Conservation (phyloP, 1,284 basidiomycete genomes). For the Peniophora sp. region DNA sequence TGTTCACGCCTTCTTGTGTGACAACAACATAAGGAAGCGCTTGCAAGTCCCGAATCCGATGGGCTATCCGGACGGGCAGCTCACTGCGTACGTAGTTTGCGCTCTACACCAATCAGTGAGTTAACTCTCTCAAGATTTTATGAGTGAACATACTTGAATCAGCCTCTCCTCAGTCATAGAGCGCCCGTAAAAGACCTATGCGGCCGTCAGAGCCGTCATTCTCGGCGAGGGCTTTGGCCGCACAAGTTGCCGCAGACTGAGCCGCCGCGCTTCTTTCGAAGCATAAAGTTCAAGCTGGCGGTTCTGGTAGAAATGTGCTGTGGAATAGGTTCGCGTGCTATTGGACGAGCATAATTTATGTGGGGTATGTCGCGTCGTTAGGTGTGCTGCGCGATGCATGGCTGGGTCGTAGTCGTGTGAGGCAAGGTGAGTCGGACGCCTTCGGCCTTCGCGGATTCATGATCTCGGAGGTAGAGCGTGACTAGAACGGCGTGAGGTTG, state of each 20-base stretch:
- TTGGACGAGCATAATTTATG: slow-evolving; percentile 26
- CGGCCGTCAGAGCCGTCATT: slow-evolving; percentile 5
- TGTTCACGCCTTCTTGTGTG: slow-evolving; percentile 77
- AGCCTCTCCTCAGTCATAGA: slow-evolving; percentile 69
- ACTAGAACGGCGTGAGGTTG: neutral
- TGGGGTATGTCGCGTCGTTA: neutral
- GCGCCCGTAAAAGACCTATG: slow-evolving; percentile 62
- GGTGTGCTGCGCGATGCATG: neutral
- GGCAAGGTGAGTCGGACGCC: neutral
- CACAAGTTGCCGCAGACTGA: slow-evolving; percentile 80
- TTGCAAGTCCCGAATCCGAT: slow-evolving; percentile 83
- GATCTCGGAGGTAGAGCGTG: neutral
- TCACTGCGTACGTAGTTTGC: slow-evolving; percentile 89
- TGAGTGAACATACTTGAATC: slow-evolving; percentile 46
- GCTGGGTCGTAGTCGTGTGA: neutral
- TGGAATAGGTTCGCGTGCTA: neutral
- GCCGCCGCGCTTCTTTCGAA: slow-evolving; percentile 60
- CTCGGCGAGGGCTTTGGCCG: slow-evolving; percentile 13
- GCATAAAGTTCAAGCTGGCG: slow-evolving; percentile 79
- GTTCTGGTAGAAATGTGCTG: slow-evolving; percentile 76
- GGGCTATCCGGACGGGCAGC: slow-evolving; percentile 81
- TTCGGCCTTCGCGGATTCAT: neutral
- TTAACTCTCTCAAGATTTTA: neutral
- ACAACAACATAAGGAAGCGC: slow-evolving; percentile 83
- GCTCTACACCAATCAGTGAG: slow-evolving; percentile 37